Base-by-base conservation (phyloP, 495 filamentous ascomycete species). In the Penicillium diatomitis region DNA sequence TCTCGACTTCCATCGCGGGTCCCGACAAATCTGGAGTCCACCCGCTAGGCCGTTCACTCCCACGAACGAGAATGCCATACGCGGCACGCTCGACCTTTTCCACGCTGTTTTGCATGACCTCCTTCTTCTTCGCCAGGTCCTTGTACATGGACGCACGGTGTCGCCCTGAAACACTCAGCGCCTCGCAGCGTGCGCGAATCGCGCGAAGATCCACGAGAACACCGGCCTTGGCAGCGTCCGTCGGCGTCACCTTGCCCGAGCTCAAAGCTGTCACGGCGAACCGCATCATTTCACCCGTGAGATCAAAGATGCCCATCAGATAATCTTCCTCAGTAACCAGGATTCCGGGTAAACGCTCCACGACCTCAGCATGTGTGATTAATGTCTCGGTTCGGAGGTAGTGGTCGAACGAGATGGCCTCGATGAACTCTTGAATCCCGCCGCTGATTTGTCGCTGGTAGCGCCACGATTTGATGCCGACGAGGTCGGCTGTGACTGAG, bases 271-370 rank as follows among this genome's bases (percentile, higher is more conserved):
- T 88, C 32, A 96, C 91, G 0, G 87, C 89, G 66, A 95, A 96
- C 31, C 89, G 77, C 92, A 98, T 98, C 69, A 97, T 76, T 66
- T 98, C 92, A 7, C 92, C 92, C 0, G 86, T 85, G 42, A 96
- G 73, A 65, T 98, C 92, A 55, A 95, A 96, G 6, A 98, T 69
- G 4, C 94, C 92, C 51, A 94, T 84, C 29, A 96, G 56, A 61
- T 95, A 97, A 64, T 98, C 92, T 6, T 90, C 82, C 29, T 80
- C 75, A 4, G 87, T 87, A 20, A 77, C 55, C n/a, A 87, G 57
- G 37, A 96, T 71, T 6, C 71, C 71, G 0, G 77, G 75, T 4
- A 94, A 58, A 3, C 67, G 57, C 0, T 58, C 60, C 5, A 33
- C 58, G 0, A 87, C 80, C 48, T 86, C 78, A 0, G 74, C 64